phyloP scores from a whole-genome alignment of 305 asterid species.

The Rubia tinctorum region DNA sequence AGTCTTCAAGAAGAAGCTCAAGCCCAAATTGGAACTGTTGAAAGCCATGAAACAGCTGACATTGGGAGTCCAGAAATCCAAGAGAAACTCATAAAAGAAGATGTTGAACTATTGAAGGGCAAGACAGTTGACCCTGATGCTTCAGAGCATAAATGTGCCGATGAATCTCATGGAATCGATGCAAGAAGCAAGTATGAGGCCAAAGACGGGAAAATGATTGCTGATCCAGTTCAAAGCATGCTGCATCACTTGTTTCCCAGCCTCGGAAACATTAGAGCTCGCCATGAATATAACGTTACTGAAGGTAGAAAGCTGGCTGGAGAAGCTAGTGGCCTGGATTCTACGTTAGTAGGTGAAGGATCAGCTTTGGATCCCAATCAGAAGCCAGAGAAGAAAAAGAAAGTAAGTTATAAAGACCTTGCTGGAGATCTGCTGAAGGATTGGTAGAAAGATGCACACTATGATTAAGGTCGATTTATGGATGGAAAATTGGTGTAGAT shows the following conservation, averaged over 20 bases:
- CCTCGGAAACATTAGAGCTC: conserved; percentile 40
- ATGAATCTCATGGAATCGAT: conserved; percentile 23
- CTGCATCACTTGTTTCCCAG: conserved; percentile 50
- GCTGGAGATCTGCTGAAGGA: conserved; percentile 74
- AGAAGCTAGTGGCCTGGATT: conserved; percentile 15
- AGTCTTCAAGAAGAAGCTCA: conserved; percentile 16
- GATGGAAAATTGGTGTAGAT: background rate
- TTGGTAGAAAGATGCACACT: conserved; percentile 39
- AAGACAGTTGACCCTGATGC: conserved; percentile 26
- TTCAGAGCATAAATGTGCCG: conserved; percentile 21
- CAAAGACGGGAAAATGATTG: conserved; percentile 24
- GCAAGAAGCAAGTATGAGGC: conserved; percentile 25
- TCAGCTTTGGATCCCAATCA: conserved; percentile 25
- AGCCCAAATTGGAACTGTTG: conserved; percentile 22
- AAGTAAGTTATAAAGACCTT: conserved; percentile 83
- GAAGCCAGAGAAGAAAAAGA: conserved; percentile 58
- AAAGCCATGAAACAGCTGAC: conserved; percentile 18
- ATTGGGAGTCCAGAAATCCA: conserved; percentile 21
- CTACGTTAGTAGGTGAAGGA: conserved; percentile 26
- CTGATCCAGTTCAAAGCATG: conserved; percentile 72
- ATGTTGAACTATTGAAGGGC: conserved; percentile 29
- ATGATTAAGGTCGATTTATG: background rate
- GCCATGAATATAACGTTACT: conserved; percentile 2
- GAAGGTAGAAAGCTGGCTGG: conserved; percentile 11
- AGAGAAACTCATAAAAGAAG: conserved; percentile 26